Evolutionary conservation across 768 basidiomycete species (phyloP), one percentile per base, ranked within the genome.

Genomic region (Boletellus ananiceps): DNA sequence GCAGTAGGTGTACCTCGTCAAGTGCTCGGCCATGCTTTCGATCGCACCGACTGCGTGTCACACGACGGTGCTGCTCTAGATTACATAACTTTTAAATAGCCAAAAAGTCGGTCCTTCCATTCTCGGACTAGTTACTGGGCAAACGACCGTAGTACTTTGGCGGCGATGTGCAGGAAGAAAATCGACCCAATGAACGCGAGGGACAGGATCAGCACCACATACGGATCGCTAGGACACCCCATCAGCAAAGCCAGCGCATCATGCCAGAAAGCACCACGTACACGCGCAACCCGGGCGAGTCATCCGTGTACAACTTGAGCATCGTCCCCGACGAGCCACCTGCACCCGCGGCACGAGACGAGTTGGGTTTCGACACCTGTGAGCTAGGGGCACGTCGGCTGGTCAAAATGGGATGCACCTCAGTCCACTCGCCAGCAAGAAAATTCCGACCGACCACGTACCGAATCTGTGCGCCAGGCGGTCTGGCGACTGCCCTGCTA

Each of bases 221-320:
- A 97, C 4, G 94, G 94, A 71, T 97, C 94, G 54, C 93, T 97
- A 40, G 1, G 7, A 13, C 8, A 27, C 34, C 19, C 16, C 23
- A 40, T 62, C 31, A 61, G 39, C 39, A 54, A 14, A 31, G 25
- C 27, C 25, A 36, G 16, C 3, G 11, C 25, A 15, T 31, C 40
- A 16, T 33, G 9, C 34, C 45, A 14, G 23, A 27, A 48, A 45
- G 39, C 34, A 35, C 42, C 33, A 86, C 93, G 68, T 67, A 98
- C 96, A 99, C 92, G 79, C 93, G 83, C 47, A 99, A 79, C 19
- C 96, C 96, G 40, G 91, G 92, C 50, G 94, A 94, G 65, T 97
- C 96, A 66, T 97, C 95, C 34, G 96, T 98, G 81, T 98, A 98
- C 4, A 99, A 78, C 73, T 91, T 93, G 64, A 99, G 81, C 96